phyloP scores from a whole-genome alignment of 441 rosid species.

The Manihot esculenta region DNA sequence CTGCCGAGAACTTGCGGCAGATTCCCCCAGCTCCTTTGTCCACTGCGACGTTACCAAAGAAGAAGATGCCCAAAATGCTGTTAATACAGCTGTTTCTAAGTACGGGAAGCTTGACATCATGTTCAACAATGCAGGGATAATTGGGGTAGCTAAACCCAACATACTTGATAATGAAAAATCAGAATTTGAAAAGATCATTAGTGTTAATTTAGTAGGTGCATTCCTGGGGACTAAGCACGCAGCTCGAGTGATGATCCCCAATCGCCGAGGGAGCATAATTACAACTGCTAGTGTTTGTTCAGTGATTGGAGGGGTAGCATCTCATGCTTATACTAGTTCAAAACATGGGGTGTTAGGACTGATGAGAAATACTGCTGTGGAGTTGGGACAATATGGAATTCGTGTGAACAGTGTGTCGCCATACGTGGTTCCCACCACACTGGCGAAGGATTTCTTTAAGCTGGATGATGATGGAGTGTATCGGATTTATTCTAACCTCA shows the following conservation, averaged over 20 bases:
- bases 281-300: slow-evolving; percentile 13
- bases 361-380: slow-evolving; percentile 7
- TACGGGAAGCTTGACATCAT: slow-evolving; percentile 23
- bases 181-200: slow-evolving; percentile 10
- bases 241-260: slow-evolving; percentile 18
- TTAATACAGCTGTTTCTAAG: slow-evolving; percentile 8
- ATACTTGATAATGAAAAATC: slow-evolving; percentile 3
- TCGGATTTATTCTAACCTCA: slow-evolving; percentile 13
- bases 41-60: slow-evolving; percentile 19
- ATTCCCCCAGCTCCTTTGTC: not conserved
- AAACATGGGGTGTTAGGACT: slow-evolving; percentile 20
- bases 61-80: slow-evolving; percentile 10
- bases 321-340: slow-evolving; percentile 19
- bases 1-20: not conserved
- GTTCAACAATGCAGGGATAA: slow-evolving; percentile 21
- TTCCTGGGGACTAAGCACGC: slow-evolving; percentile 18
- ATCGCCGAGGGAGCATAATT: slow-evolving; percentile 10
- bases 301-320: not conserved
- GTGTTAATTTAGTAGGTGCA: slow-evolving; percentile 16
- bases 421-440: slow-evolving; percentile 5
- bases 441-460: slow-evolving; percentile 14
- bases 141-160: not conserved
- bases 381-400: slow-evolving; percentile 18
- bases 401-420: slow-evolving; percentile 20
- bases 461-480: slow-evolving; percentile 12